phyloP scores from a whole-genome alignment of 148 eudicot species.

The Bassia scoparia region DNA sequence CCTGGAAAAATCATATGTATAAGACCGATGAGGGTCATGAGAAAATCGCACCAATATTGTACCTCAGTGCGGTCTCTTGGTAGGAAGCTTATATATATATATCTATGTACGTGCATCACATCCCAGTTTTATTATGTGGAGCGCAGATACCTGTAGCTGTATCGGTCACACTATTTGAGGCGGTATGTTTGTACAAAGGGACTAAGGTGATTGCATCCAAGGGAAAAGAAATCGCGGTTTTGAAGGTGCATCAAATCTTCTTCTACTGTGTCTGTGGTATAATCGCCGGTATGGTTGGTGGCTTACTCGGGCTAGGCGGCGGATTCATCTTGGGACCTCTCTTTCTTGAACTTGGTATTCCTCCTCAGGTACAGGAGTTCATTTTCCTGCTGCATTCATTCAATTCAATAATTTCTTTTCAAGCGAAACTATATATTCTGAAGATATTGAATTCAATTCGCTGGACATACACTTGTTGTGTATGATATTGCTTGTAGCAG shows the following conservation, averaged over 20 bases:
- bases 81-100: no score
- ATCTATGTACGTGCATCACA: no score
- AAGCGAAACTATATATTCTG: no score
- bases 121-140: background rate
- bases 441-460: no score
- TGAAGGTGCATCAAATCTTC: conserved; percentile 36
- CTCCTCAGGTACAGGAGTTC: conserved; percentile 43
- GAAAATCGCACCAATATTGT: no score
- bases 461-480: no score
- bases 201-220: conserved; percentile 48
- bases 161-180: conserved; percentile 42
- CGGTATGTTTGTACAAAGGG: conserved; percentile 42
- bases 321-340: conserved; percentile 63
- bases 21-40: no score
- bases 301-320: conserved; percentile 60
- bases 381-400: background rate
- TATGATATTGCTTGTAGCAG: no score
- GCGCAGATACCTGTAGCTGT: conserved; percentile 45
- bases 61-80: no score
- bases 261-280: conserved; percentile 44
- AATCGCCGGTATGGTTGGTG: conserved; percentile 55
- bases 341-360: conserved; percentile 55
- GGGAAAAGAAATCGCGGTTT: conserved; percentile 41
- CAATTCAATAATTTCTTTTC: no score
- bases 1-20: no score